These are phyloP conservation scores for Cryptococcus floricola DNA, from an alignment of 1,284 basidiomycete species.

Conservation along the genomic window DNA sequence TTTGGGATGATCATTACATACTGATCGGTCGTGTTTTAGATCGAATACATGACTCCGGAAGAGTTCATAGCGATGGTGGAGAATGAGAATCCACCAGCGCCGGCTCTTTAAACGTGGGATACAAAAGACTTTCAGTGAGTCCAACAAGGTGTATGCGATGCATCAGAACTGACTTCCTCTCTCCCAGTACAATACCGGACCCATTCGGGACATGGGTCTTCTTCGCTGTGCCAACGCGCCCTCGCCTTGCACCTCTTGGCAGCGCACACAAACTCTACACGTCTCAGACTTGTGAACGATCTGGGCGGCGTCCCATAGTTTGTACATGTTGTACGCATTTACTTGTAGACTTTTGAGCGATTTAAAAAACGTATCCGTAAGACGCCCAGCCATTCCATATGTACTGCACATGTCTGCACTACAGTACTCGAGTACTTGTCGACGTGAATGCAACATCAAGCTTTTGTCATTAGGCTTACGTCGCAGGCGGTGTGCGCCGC, in stretches of 20 bases:
- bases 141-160: neutral
- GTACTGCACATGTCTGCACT: too few relatives aligned
- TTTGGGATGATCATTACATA: neutral
- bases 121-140: neutral
- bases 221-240: neutral
- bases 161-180: neutral
- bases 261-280: too few relatives aligned
- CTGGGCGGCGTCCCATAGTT: too few relatives aligned
- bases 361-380: too few relatives aligned
- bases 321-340: too few relatives aligned
- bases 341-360: too few relatives aligned
- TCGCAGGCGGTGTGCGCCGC: neutral
- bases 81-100: neutral
- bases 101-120: neutral
- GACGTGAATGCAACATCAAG: too few relatives aligned
- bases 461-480: too few relatives aligned
- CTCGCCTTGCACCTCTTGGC: too few relatives aligned
- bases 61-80: conserved; percentile 23
- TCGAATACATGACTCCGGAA: conserved; percentile 29
- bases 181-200: neutral
- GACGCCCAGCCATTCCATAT: too few relatives aligned
- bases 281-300: too few relatives aligned
- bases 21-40: neutral
- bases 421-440: too few relatives aligned
- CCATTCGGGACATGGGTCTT: neutral